phyloP scores from a whole-genome alignment of 805 yeast species.

The Yarrowia porcina region DNA sequence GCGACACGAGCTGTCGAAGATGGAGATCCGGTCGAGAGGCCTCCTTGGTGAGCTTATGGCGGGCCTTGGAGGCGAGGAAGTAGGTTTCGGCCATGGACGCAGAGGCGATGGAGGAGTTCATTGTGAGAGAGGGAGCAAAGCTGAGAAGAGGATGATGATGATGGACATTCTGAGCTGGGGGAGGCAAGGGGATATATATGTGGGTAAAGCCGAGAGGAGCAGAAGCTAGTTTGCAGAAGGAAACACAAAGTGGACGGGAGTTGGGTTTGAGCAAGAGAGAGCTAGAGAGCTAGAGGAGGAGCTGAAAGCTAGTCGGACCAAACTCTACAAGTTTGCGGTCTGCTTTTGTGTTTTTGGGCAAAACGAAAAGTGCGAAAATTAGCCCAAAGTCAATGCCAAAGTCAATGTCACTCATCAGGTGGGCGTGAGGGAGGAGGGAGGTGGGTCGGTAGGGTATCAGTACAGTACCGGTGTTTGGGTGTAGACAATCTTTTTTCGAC shows the following conservation, averaged over 20 bases:
- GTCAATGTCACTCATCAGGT: background rate
- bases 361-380: too few species aligned
- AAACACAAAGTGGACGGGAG: background rate
- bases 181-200: background rate
- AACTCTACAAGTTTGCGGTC: background rate
- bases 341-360: background rate
- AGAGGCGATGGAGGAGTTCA: slow-evolving; percentile 23
- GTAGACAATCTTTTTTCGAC: too few species aligned
- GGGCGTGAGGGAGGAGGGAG: background rate
- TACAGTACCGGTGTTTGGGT: too few species aligned
- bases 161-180: too few species aligned
- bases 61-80: slow-evolving; percentile 61
- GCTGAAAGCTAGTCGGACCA: background rate
- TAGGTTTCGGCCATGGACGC: slow-evolving; percentile 52
- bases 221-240: too few species aligned
- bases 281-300: too few species aligned
- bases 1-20: slow-evolving; percentile 58
- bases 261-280: background rate
- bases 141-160: too few species aligned
- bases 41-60: slow-evolving; percentile 59
- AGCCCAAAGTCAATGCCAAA: background rate
- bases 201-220: slow-evolving; percentile 18
- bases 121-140: background rate
- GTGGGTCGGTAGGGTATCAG: too few species aligned
- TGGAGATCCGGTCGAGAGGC: slow-evolving; percentile 57